Evolutionary conservation across 2,329 filamentous ascomycete species (phyloP), one percentile per base, ranked within the genome.

Genomic region (Cladophialophora exuberans): DNA sequence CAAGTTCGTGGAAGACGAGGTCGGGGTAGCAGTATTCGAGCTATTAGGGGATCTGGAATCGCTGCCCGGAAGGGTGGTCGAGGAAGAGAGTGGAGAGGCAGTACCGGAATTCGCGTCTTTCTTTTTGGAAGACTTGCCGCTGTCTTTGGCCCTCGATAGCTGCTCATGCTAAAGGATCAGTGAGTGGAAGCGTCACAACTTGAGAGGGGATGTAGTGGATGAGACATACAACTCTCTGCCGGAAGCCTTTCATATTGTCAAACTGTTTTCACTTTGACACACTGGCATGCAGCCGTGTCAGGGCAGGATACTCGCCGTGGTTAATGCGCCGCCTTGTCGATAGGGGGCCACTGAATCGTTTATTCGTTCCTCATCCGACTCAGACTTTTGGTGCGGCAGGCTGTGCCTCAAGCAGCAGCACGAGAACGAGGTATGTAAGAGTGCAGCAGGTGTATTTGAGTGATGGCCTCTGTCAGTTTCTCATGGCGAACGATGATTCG

Each of bases 191-290:
- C 20, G 52, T 51, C 20, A 28, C n/a, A 17, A 39, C 38, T 22
- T 6, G 42, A 30, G 54, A 51, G 42, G 47, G 22, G 28, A 20
- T 23, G 20, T 26, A 45, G n/a, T 45, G 13, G 11, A 30, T 28
- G 43, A 25, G 22, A 85, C 89, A 82, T 85, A 96, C 91, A 82
- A 97, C 91, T 88, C 89, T 90, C 82, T 96, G 90, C 78, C 91
- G 89, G 77, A 97, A 96, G 74, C 90, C 89, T 81, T 96, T 97
- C 93, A 97, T 97, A 76, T 82, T 88, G 76, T 74, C 75, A 63
- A 67, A 67, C 56, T 60, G 52, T 47, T 63, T 54, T 20, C 26
- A 38, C n/a, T 31, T 39, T 18, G 9, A 7, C 20, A 49, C 11
- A 20, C 13, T 49, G 25, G 48, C 56, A 57, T 50, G 36, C 49